Percentiles rank a stretch among this genome's conserved stretches.
These are phyloP conservation scores for Zygoascus biomembranicola DNA, from an alignment of 805 yeast species.

Conservation along the genomic window DNA sequence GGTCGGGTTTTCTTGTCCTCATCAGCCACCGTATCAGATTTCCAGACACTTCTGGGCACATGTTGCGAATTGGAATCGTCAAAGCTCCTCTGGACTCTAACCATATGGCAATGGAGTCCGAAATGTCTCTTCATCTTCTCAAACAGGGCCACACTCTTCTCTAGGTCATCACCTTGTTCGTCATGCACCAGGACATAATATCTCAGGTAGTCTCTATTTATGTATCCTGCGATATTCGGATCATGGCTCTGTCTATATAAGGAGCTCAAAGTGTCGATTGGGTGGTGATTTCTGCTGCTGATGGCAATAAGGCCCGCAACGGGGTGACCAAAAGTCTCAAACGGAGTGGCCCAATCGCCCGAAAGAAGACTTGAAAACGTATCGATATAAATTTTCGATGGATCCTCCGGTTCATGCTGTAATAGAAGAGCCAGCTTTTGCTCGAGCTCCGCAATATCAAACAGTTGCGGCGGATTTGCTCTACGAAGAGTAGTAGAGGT, in stretches of 20 bases:
- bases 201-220: constrained; percentile 56
- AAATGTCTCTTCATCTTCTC: constrained; percentile 34
- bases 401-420: constrained; percentile 1
- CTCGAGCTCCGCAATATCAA: constrained; percentile 31
- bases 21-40: constrained; percentile 5
- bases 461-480: constrained; percentile 16
- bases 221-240: constrained; percentile 45
- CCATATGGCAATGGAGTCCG: constrained; percentile 21
- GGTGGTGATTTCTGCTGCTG: constrained; percentile 48
- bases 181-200: constrained; percentile 45
- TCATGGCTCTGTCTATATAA: constrained; percentile 38
- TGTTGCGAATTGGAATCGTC: constrained; percentile 2
- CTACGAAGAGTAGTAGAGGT: constrained; percentile 1
- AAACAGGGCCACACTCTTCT: constrained; percentile 32
- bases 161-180: constrained; percentile 37
- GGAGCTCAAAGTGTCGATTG: constrained; percentile 48
- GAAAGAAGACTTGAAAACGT: constrained; percentile 53
- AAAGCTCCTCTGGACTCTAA: constrained; percentile 16
- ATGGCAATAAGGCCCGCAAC: constrained; percentile 64
- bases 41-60: constrained; percentile 3
- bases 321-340: constrained; percentile 79
- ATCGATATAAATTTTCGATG: constrained; percentile 39
- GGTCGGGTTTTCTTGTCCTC: background rate
- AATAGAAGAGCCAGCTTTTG: constrained; percentile 14
- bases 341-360: constrained; percentile 55